Evolutionary conservation across 2,329 filamentous ascomycete genomes (phyloP).

Genomic region (Epichloe amarillans): DNA sequence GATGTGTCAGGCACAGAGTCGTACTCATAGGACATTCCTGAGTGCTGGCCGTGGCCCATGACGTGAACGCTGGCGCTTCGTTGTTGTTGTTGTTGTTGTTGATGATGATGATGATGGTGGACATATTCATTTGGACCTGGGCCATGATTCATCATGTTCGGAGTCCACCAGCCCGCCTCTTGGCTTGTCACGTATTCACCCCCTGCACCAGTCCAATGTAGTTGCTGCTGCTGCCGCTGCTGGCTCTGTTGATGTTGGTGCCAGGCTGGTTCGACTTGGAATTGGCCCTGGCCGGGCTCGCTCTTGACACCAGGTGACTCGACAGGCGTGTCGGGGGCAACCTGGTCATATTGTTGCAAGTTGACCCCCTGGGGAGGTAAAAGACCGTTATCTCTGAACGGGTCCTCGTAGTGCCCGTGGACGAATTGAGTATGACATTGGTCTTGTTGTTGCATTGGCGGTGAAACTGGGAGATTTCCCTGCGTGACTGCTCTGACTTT

Average conservation of each 20-base stretch:
- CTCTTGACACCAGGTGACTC: slow-evolving; percentile 25
- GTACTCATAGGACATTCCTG: slow-evolving; percentile 28
- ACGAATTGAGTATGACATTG: slow-evolving; percentile 18
- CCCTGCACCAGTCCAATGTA: slow-evolving; percentile 14
- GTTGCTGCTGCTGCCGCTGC: slow-evolving; percentile 11
- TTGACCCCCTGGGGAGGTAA: slow-evolving; percentile 12
- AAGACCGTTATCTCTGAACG: slow-evolving; percentile 19
- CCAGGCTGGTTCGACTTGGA: slow-evolving; percentile 9
- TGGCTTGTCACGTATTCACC: slow-evolving; percentile 15
- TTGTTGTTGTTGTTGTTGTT: not conserved
- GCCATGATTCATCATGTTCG: slow-evolving; percentile 12
- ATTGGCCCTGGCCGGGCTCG: slow-evolving; percentile 16
- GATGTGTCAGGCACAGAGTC: slow-evolving; percentile 18
- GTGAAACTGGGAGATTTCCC: slow-evolving; percentile 10
- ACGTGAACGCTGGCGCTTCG: slow-evolving; percentile 25
- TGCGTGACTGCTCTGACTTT: slow-evolving; percentile 10
- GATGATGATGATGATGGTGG: not conserved
- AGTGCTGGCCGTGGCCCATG: slow-evolving; percentile 27
- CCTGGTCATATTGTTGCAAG: slow-evolving; percentile 19
- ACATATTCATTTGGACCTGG: slow-evolving; percentile 13
- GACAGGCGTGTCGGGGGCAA: slow-evolving; percentile 23
- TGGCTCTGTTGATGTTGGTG: slow-evolving; percentile 12
- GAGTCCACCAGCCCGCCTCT: slow-evolving; percentile 20
- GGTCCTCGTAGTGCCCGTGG: slow-evolving; percentile 25
- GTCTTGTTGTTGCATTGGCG: slow-evolving; percentile 16